Percentiles rank a stretch among this genome's conserved stretches.
Evolutionary conservation across 495 filamentous ascomycete genomes (phyloP).

Genomic region (Symbiotaphrina buchneri): DNA sequence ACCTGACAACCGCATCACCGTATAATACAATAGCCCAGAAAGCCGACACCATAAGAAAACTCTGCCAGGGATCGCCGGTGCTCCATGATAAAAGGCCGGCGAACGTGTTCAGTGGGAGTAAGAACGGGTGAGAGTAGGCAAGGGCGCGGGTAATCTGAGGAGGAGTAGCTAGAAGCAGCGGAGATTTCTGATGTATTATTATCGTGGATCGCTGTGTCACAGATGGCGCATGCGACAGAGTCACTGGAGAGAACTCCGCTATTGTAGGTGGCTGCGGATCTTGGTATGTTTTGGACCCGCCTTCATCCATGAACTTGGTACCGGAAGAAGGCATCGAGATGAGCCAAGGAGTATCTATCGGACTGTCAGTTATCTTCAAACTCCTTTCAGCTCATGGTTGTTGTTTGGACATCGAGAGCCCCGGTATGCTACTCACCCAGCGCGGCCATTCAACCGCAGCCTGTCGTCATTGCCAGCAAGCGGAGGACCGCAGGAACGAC

Average conservation of each 20-base stretch:
- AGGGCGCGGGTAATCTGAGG: conserved; percentile 81
- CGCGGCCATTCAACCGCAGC: conserved; percentile 5
- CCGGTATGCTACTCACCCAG: conserved; percentile 4
- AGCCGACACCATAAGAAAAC: conserved; percentile 61
- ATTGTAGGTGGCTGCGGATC: conserved; percentile 48
- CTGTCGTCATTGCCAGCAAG: too few species aligned
- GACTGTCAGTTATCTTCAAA: conserved; percentile 1
- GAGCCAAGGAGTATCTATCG: conserved; percentile 42
- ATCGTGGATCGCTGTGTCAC: conserved; percentile 67
- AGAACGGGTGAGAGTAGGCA: conserved; percentile 83
- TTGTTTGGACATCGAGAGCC: not conserved
- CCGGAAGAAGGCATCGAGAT: conserved; percentile 28
- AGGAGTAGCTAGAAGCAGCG: conserved; percentile 77
- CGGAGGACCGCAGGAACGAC: too few species aligned
- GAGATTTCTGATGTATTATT: conserved; percentile 90
- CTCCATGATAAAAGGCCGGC: conserved; percentile 83
- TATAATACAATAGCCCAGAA: conserved; percentile 82
- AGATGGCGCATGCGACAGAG: conserved; percentile 41
- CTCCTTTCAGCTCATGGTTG: not conserved
- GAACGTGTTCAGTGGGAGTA: conserved; percentile 64
- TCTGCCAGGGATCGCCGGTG: conserved; percentile 83
- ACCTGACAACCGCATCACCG: conserved; percentile 56
- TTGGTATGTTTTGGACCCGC: conserved; percentile 1
- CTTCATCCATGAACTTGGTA: conserved; percentile 7
- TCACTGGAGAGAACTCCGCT: conserved; percentile 71